Base-by-base conservation (phyloP, 768 basidiomycete genomes). In the Lactarius pseudohatsudake region DNA sequence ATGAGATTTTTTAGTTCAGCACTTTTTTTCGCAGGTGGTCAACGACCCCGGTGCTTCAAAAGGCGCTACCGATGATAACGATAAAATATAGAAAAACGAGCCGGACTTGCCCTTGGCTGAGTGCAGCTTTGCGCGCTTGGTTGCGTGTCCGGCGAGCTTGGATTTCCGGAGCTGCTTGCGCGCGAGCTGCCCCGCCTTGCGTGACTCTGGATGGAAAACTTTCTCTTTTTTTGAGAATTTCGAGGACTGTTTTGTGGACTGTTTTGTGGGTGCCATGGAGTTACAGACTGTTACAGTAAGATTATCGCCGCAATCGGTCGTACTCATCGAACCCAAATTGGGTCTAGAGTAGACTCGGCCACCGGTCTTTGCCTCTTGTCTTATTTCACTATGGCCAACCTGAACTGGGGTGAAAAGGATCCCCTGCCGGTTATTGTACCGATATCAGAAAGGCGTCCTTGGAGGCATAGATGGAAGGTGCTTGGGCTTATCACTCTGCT, bases 141-240 rank as follows among this genome's bases (percentile, higher is more conserved):
- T 79, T 10, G 82, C 78, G 5, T 84, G 79, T 64, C 83, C 82
- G 15, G 81, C 81, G 20, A 94, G 79, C 74, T 87, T 92, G 26
- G 81, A 81, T 71, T 90, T 91, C 67, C 92, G 83, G 45, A 90
- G 75, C 28, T 87, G 84, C 64, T 84, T 81, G 26, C 91, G 84
- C 18, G 83, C 79, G 16, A 92, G 80, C 72, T 93, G 91, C 15
- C 81, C 85, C 2, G 92, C 92, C 77, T 94, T 94, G 67, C 92
- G 82, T 26, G 92, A 94, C 57, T 88, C 81, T 4, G 92, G 92
- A 74, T 94, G 92, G 69, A 88, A 89, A 11, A 93, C 71, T 72
- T 94, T 94, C 73, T 91, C 90, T 77, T 86, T 90, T 75, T 86
- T 90, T 1, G 57, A 3, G 9, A 11, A 20, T 36, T 63, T 67